Evolutionary conservation across 1,284 basidiomycete species (phyloP).

Genomic region (Puccinia novopanici): DNA sequence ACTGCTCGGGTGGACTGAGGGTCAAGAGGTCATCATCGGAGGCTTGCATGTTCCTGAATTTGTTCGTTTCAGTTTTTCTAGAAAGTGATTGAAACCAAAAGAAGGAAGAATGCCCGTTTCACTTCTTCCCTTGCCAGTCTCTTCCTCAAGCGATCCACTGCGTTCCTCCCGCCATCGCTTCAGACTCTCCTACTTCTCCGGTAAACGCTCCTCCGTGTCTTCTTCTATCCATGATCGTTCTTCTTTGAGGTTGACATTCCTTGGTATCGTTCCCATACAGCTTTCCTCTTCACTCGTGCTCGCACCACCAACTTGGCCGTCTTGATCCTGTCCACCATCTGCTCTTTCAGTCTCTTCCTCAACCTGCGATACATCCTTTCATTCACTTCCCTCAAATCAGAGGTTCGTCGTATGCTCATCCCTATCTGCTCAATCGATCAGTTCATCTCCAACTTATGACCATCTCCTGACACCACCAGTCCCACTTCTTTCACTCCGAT

Average conservation of each 20-base stretch:
- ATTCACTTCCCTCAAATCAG: neutral
- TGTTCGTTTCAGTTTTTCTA: too few relatives aligned
- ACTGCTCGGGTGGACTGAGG: conserved; percentile 25
- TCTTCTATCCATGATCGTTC: neutral
- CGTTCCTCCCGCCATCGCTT: neutral
- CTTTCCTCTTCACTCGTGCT: conserved; percentile 17
- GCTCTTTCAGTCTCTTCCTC: conserved; percentile 5
- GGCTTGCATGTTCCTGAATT: too few relatives aligned
- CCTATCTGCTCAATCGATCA: neutral
- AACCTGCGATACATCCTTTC: conserved; percentile 16
- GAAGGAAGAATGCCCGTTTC: neutral
- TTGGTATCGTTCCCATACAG: too few relatives aligned
- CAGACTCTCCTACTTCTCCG: conserved; percentile 4
- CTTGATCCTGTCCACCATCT: conserved; percentile 15
- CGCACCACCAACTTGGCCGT: conserved; percentile 27
- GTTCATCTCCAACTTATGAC: neutral
- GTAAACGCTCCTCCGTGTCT: neutral
- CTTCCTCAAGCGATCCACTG: neutral
- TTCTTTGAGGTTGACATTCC: too few relatives aligned
- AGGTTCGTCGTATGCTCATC: conserved; percentile 6
- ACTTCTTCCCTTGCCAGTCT: conserved; percentile 18
- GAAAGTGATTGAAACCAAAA: too few relatives aligned
- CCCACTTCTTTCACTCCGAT: conserved; percentile 1
- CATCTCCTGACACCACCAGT: neutral
- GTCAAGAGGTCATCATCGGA: conserved; percentile 11